Evolutionary conservation across 306 rosid genomes (phyloP).

Genomic region (Aeschynomene evenia): DNA sequence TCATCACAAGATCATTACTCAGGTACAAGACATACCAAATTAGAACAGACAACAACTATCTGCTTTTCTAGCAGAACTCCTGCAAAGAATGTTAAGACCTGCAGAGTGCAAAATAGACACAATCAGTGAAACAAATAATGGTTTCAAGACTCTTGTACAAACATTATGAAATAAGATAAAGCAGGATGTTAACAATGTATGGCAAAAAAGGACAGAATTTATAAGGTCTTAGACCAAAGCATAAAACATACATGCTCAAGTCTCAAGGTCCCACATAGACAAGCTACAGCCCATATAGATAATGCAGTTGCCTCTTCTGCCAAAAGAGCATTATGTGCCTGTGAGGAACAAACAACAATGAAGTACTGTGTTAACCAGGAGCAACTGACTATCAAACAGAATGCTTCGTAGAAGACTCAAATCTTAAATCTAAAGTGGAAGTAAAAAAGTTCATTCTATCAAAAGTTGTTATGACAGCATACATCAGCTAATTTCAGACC

Average conservation of each 20-base stretch:
- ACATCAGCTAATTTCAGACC: constrained; percentile 72
- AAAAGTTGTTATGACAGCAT: constrained; percentile 23
- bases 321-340: constrained; percentile 75
- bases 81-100: constrained; percentile 70
- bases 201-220: background rate
- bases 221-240: constrained; percentile 11
- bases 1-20: constrained; percentile 10
- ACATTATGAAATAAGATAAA: constrained; percentile 3
- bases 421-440: constrained; percentile 16
- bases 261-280: constrained; percentile 90
- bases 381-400: constrained; percentile 11
- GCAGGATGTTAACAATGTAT: background rate
- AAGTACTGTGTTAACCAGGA: constrained; percentile 4
- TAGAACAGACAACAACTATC: constrained; percentile 76
- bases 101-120: constrained; percentile 41
- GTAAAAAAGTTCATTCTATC: constrained; percentile 4
- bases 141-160: constrained; percentile 13
- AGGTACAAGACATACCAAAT: constrained; percentile 62
- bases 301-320: constrained; percentile 89
- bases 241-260: constrained; percentile 82
- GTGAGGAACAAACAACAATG: constrained; percentile 42
- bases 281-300: constrained; percentile 91
- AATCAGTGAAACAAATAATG: constrained; percentile 21
- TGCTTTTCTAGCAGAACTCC: constrained; percentile 94
- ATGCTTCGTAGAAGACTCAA: background rate